Base-by-base conservation (phyloP, 2,329 filamentous ascomycete genomes). In the Raffaelea arxii region DNA sequence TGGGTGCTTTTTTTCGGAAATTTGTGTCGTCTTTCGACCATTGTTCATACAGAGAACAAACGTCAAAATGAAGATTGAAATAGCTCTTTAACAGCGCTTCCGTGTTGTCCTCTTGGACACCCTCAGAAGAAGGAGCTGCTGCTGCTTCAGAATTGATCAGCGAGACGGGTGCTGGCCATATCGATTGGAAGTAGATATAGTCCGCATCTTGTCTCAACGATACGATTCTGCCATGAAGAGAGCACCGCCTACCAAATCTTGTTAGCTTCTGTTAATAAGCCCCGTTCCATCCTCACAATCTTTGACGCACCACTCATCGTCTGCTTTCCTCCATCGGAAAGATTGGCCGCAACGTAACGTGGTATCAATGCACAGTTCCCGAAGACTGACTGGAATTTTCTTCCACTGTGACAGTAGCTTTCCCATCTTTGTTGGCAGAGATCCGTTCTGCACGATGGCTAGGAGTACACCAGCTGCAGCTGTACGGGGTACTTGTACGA, bases 291-390 rank as follows among this genome's bases (percentile, higher is more conserved):
- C n/a, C n/a, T n/a, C n/a, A n/a, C n/a, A n/a, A n/a, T n/a, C n/a
- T n/a, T n/a, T n/a, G n/a, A 58, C 62, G 53, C 57, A 86, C 92
- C 92, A 98, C 71, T 91, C 84, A 61, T 90, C 80, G 38, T 80
- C 76, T 42, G 87, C 78, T 60, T 90, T 89, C 51, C 83, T 84
- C 92, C 92, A 98, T 69, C 91, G 82, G 57, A 98, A 98, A 1
- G 91, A 95, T 63, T 98, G 92, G 4, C 92, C 92, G 62, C 92
- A 98, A 51, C 91, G 82, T 27, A 98, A 70, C 0, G 89, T 95
- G 0, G 91, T 98, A 57, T 95, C 88, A 54, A 98, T 89, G 62
- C 88, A 96, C 4, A 98, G 77, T 61, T 98, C 92, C 4, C 82
- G 78, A 27, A 95, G 68, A 50, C 74, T 85, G 36, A 96, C 70